Base-by-base conservation (phyloP, 179 eudicot species). In the Beta lomatogona region DNA sequence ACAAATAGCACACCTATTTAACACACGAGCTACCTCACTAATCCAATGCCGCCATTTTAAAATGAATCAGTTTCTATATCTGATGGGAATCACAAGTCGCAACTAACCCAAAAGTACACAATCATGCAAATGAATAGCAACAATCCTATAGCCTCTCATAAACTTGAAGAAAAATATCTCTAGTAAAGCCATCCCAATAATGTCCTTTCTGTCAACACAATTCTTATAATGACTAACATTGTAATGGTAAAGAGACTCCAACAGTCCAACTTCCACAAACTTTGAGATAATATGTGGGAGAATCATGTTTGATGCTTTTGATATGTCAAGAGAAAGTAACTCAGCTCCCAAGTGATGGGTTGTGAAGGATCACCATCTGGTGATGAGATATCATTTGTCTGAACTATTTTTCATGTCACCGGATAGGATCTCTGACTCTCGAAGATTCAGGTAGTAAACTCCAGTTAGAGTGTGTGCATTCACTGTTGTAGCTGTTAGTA, bases 51-150 rank as follows among this genome's bases (percentile, higher is more conserved):
- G n/a, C n/a, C n/a, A n/a, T n/a, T n/a, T n/a, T n/a, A n/a, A n/a
- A n/a, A n/a, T n/a, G n/a, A n/a, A n/a, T n/a, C n/a, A n/a, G n/a
- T n/a, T n/a, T n/a, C n/a, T n/a, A n/a, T n/a, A n/a, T n/a, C n/a
- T n/a, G n/a, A 52, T 3, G 86, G 77, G 50, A 88, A 92, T 36
- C 41, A 36, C 41, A 36, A 36, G 41, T 65, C 76, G 73, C 65
- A 83, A 59, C 63, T 19, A 59, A 22, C 22, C 8, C 63, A 59
- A 21, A 59, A 59, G 63, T 21, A 59, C n/a, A 59, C 63, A 59
- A 8, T 18, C 6, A 19, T 57, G 6, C 60, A 57, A 14, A 9
- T 59, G 18, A 18, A 21, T 15, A 9, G 21, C n/a, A 59, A 22
- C 63, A 59, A 59, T 5, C 63, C 63, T 4, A 59, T 16, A 59